A percentile compares a stretch with the other conserved stretches of the same genome.
Evolutionary conservation across 805 yeast species (phyloP).

Genomic region (Teunomyces aglyptinius): DNA sequence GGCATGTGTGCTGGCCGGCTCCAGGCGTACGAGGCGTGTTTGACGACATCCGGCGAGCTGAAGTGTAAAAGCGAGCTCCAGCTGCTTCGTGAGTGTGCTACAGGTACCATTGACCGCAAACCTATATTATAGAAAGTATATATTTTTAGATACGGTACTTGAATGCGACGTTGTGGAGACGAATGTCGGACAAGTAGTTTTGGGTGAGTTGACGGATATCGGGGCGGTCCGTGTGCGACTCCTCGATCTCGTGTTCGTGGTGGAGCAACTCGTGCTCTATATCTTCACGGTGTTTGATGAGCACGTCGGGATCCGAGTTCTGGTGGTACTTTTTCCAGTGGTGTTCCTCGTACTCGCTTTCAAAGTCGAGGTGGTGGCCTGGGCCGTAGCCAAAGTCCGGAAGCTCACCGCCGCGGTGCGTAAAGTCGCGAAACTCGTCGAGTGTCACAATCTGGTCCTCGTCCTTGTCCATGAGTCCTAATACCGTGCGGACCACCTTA

Average conservation of each 20-base stretch:
- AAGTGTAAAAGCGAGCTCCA: conserved; percentile 55
- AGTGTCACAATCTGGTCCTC: conserved; percentile 61
- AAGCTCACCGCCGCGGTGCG: conserved; percentile 61
- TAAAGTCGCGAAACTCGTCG: conserved; percentile 69
- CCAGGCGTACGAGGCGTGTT: conserved; percentile 65
- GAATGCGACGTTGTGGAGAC: conserved; percentile 28
- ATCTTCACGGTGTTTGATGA: conserved; percentile 80
- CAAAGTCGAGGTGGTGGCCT: conserved; percentile 93
- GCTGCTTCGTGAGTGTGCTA: conserved; percentile 65
- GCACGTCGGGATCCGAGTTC: conserved; percentile 79
- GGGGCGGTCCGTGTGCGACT: conserved; percentile 33
- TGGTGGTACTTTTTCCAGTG: conserved; percentile 86
- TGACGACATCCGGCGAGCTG: conserved; percentile 44
- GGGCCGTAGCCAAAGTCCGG: conserved; percentile 94
- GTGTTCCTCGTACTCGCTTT: conserved; percentile 88
- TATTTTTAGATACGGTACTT: conserved; percentile 19
- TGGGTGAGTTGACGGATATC: conserved; percentile 30
- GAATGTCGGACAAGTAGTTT: conserved; percentile 27
- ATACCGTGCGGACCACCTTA: conserved; percentile 53
- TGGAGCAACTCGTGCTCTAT: conserved; percentile 82
- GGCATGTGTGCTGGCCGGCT: conserved; percentile 56
- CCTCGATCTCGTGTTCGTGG: conserved; percentile 83
- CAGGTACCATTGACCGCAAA: conserved; percentile 30
- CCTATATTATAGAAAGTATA: neutral
- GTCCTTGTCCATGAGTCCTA: conserved; percentile 62